These are phyloP conservation scores for Colletotrichum brevisporum DNA, from an alignment of 2,329 filamentous ascomycete genomes.

Conservation along the genomic window DNA sequence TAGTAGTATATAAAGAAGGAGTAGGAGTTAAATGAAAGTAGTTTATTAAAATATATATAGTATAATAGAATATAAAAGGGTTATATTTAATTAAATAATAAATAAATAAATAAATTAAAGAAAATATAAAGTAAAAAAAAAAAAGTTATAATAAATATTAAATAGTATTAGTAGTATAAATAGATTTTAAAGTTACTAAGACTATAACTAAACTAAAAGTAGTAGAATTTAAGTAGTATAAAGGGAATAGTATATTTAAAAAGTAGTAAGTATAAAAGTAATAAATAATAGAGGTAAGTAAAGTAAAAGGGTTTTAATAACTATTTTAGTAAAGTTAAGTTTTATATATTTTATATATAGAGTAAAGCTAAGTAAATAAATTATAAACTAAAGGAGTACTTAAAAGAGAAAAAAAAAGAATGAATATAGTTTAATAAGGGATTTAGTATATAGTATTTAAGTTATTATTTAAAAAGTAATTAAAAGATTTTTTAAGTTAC, in stretches of 20 bases:
- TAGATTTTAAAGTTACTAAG: too few species aligned
- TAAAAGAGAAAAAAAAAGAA: not conserved
- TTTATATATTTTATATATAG: too few species aligned
- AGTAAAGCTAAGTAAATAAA: not conserved
- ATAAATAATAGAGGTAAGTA: too few species aligned
- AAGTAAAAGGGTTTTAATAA: too few species aligned
- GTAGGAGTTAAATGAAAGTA: not conserved
- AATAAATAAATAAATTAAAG: not conserved
- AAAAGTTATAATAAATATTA: too few species aligned
- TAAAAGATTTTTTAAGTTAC: not conserved
- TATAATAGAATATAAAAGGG: not conserved
- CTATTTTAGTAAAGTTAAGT: too few species aligned
- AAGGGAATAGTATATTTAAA: too few species aligned
- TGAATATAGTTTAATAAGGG: not conserved
- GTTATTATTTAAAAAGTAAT: not conserved
- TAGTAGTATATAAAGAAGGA: not conserved
- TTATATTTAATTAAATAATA: not conserved
- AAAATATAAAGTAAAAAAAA: not conserved
- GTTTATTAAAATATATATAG: not conserved
- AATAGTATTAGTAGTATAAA: too few species aligned
- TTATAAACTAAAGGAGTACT: not conserved
- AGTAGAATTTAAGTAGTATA: too few species aligned
- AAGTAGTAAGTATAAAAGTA: too few species aligned
- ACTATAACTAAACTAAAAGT: too few species aligned
- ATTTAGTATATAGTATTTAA: not conserved